Conservation (phyloP, 768 basidiomycete species). For the Lactarius akahatsu region DNA sequence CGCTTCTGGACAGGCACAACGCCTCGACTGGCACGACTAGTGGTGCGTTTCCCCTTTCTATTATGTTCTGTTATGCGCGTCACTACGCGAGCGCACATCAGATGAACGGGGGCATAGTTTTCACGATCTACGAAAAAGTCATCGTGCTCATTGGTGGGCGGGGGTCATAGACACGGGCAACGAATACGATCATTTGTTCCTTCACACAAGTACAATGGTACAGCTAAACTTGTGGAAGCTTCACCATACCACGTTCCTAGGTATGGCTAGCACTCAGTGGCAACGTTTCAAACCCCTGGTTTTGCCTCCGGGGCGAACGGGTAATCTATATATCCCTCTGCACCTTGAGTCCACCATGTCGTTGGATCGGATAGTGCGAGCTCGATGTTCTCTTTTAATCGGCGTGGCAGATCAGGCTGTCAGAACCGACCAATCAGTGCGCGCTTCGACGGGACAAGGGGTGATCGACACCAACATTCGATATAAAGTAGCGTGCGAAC, state of each 20-base stretch:
- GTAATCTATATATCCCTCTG: constrained; percentile 29
- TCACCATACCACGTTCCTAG: background rate
- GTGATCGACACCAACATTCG: constrained; percentile 15
- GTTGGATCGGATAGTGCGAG: background rate
- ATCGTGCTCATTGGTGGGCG: constrained; percentile 51
- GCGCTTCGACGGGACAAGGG: background rate
- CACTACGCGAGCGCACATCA: constrained; percentile 35
- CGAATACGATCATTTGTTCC: background rate
- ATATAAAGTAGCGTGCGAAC: constrained; percentile 21
- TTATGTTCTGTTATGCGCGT: background rate
- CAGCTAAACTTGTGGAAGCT: background rate
- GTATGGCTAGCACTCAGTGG: background rate
- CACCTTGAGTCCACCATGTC: constrained; percentile 2
- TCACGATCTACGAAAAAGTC: constrained; percentile 86
- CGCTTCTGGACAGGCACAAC: constrained; percentile 98
- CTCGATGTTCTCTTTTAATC: constrained; percentile 7
- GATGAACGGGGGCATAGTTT: constrained; percentile 92
- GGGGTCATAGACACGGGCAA: constrained; percentile 27
- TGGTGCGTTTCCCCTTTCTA: constrained; percentile 51
- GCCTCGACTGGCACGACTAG: constrained; percentile 57
- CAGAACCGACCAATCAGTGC: background rate
- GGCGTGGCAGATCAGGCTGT: constrained; percentile 29
- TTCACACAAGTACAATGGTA: background rate
- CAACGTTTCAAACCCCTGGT: background rate
- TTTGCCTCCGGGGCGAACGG: constrained; percentile 18